Base-by-base conservation (phyloP, 805 yeast species). In the Nakazawaea anatomiae region DNA sequence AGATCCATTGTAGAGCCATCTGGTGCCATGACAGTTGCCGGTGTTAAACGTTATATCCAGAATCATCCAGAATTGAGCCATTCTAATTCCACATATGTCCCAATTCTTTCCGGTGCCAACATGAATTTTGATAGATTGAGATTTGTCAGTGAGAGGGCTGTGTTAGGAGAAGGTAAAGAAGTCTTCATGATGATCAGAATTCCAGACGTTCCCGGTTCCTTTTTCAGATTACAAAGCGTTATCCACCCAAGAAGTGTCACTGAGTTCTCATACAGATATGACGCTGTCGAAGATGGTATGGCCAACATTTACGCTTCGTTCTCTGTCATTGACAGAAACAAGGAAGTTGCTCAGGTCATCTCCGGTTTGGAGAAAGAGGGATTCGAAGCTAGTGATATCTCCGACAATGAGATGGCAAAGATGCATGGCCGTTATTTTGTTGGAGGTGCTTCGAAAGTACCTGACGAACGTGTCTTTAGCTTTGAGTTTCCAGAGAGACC, bases 401-500 rank as follows among this genome's bases (percentile, higher is more conserved):
- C 96, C 14, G 88, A 87, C 53, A 91, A 95, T 64, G 97, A 91
- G 65, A 77, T 94, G 73, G 99, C 99, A 42, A 94, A 94, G 69
- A 80, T 90, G 38, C 99, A 94, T 63, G 97, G 97, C 39, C 80
- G 99, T 66, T 95, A 94, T 66, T 74, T 94, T 56, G 96, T 94
- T 28, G 99, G 99, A 52, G 99, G 99, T 52, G 83, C 86, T 54
- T 80, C 91, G 0, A 68, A 74, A 27, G 81, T 87, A 18, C 75
- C 80, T 31, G 76, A 88, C 57, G 99, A 94, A 68, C 82, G 85
- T 59, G 69, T 94, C 36, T 80, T 83, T 58, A 77, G 86, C 46
- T 94, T 94, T 61, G 97, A 90, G 68, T 95, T 94, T 74, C 99
- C 99, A 11, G 99, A 94, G 64, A 83, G 94, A 62, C 98, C 99